Evolutionary conservation across 306 rosid species (phyloP).

Genomic region (Begonia fuchsioides): DNA sequence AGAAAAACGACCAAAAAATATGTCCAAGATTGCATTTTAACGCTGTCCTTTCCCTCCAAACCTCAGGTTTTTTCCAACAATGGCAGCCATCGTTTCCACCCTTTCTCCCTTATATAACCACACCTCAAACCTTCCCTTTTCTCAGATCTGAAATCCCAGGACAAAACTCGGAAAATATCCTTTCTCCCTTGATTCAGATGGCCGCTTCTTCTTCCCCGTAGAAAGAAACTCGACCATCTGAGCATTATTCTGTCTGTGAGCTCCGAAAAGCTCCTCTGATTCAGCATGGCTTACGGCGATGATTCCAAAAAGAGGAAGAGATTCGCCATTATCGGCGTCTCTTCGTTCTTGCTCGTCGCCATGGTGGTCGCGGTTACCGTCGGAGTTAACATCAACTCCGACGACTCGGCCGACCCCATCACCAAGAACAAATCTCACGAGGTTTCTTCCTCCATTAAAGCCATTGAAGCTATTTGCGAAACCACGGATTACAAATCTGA

Average conservation of each 20-base stretch:
- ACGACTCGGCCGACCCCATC: background rate
- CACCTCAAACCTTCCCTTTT: no score
- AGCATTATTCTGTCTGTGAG: no score
- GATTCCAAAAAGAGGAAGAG: conserved; percentile 5
- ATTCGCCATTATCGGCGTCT: conserved; percentile 4
- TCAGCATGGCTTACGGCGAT: background rate
- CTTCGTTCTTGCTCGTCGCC: conserved; percentile 7
- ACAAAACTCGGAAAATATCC: no score
- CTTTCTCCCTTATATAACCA: no score
- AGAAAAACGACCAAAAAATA: no score
- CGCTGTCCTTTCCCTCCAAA: background rate
- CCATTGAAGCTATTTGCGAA: background rate
- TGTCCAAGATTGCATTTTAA: background rate
- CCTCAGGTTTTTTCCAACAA: background rate
- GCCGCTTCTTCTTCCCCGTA: no score
- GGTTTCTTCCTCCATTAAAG: background rate
- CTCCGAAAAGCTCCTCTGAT: no score
- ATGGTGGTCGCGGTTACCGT: conserved; percentile 11
- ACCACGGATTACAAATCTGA: conserved; percentile 43
- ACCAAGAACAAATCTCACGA: background rate
- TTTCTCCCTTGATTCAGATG: no score
- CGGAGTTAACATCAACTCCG: conserved; percentile 3
- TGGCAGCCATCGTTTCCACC: background rate
- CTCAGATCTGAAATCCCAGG: no score
- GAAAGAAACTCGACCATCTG: no score